A percentile compares a stretch with the other conserved stretches of the same genome.
These are phyloP conservation scores for Kingdonia uniflora DNA, from an alignment of 164 flowering plant species.

Conservation along the genomic window DNA sequence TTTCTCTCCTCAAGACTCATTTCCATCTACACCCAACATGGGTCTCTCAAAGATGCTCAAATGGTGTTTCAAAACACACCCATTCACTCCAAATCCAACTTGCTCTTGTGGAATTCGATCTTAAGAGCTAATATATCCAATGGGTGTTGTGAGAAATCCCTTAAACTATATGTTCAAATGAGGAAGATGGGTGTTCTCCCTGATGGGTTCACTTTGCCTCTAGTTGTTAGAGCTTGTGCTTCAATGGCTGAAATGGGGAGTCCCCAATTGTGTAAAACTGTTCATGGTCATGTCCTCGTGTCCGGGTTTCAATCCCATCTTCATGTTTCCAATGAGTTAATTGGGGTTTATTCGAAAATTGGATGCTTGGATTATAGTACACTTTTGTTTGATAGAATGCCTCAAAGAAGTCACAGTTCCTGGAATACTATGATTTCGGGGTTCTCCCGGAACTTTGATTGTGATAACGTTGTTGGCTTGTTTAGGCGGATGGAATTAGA, in stretches of 20 bases:
- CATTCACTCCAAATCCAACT: conserved; percentile 15
- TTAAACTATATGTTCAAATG: no score
- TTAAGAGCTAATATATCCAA: conserved; percentile 44
- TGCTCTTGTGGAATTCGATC: conserved; percentile 62
- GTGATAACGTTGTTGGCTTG: conserved; percentile 32
- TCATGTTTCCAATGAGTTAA: conserved; percentile 57
- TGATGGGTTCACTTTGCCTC: conserved; percentile 67
- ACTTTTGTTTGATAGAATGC: conserved; percentile 55
- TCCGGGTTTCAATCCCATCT: conserved; percentile 41
- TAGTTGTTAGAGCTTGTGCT: conserved; percentile 53
- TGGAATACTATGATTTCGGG: conserved; percentile 76
- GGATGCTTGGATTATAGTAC: conserved; percentile 40
- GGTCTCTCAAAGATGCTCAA: conserved; percentile 31
- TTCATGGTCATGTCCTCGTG: conserved; percentile 41
- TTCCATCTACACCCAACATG: conserved; percentile 32
- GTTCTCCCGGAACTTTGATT: conserved; percentile 34
- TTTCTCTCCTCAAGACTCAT: conserved; percentile 52
- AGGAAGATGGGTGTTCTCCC: conserved; percentile 23
- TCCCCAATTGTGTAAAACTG: conserved; percentile 19
- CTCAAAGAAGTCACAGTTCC: conserved; percentile 32
- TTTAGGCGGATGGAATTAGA: conserved; percentile 42
- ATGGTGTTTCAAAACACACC: conserved; percentile 31
- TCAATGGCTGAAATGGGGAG: conserved; percentile 21
- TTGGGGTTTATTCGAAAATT: conserved; percentile 48
- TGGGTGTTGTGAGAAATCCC: conserved; percentile 26